Evolutionary conservation across 2,329 filamentous ascomycete species (phyloP), one percentile per base, ranked within the genome.

Genomic region (Xylaria hypoxylon): DNA sequence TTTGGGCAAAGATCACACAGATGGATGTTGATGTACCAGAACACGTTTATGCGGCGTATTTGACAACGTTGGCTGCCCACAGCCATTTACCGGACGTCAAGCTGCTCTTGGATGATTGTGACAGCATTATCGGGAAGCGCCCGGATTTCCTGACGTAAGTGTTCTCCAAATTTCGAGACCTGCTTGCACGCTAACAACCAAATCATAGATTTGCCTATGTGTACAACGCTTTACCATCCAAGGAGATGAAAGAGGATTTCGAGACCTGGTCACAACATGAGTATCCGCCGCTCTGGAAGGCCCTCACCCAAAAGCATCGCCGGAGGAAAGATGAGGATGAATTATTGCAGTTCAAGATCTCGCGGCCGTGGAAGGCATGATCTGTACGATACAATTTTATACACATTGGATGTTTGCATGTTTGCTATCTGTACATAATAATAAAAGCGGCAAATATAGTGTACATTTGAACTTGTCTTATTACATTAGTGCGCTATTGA

Each of bases 11-110:
- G 79, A 85, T 96, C 64, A 84, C 86, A 72, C 84, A 84, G 62
- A 90, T 96, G 85, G 93, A 96, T 33, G 85, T 98, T 59, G 90
- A 93, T 45, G 84, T 97, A 26, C 91, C 93, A 42, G 85, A 86
- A 24, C 79, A 85, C 2, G 87, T 98, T 13, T 95, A 92, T 79
- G 87, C 87, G 22, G 89, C 90, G 1, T 98, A 97, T 77, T 83
- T 92, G 53, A 91, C 89, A 8, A 92, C 92, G 0, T 78, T 97
- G 62, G 92, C 91, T 0, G 89, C 89, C 2, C 91, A 93, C 70
- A 90, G 89, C 26, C 84, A 90, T 56, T 84, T 92, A 52, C 87
- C 92, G 22, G 89, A 91, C 72, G 89, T 89, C 2, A 87, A 89
- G 71, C 81, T 84, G 64, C 81, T 92, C 38, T 82, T 97, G 48